Base-by-base conservation (phyloP, 2,329 filamentous ascomycete species). In the Colletotrichum tanaceti region DNA sequence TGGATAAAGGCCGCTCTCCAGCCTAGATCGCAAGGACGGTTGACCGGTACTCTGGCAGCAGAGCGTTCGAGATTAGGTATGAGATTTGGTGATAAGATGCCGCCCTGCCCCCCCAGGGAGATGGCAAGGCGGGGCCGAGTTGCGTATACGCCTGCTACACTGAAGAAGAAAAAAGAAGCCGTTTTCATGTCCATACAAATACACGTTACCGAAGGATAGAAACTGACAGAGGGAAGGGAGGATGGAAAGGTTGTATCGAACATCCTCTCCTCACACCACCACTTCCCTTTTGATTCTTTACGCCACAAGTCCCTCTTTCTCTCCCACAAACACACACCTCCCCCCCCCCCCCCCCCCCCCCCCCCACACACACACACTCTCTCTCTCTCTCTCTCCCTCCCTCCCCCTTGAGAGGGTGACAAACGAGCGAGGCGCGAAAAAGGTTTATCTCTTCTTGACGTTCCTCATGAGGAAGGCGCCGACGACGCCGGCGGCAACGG, bases 401-500 rank as follows among this genome's bases (percentile, higher is more conserved):
- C 49, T 35, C 28, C 3, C 55, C 16, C 13, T 9, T 32, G 38
- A 39, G 20, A 7, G 5, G 28, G 18, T 9, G 32, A 41, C 7
- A 9, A 5, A 24, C 11, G 24, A 7, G 35, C 14, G 16, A 13
- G 3, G 9, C 18, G n/a, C 32, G 32, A 35, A 35, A 35, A 35
- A 11, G 7, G 9, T 35, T 73, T 75, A 88, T 76, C 85, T 83
- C 78, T 82, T 90, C 80, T 89, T 89, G 72, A 90, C 87, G 71
- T 93, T 93, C 80, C 89, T 91, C 77, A 98, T 87, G 71, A 99
- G 79, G 75, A 98, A 88, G 16, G 93, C 94, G 41, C 95, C 96
- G 18, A 98, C 90, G 18, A 98, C 90, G n/a, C 95, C 96, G 2
- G 94, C 96, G 2, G 93, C 95, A 70, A 98, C 91, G 62, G 95